These are phyloP conservation scores for Chaetomiaceae sp. DNA, from an alignment of 2,329 filamentous ascomycete genomes.

Conservation along the genomic window DNA sequence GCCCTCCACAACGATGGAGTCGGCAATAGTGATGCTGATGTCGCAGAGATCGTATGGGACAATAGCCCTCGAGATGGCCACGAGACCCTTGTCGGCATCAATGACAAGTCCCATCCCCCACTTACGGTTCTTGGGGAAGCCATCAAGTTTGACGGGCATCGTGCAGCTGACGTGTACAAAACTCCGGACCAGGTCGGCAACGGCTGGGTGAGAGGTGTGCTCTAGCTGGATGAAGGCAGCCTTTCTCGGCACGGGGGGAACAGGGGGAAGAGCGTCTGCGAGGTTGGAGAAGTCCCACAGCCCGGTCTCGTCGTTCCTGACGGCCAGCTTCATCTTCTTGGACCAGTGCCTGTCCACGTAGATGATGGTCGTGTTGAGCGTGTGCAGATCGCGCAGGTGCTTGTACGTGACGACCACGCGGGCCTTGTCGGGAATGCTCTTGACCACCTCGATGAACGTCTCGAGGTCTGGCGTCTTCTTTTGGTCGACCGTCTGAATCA, in stretches of 20 bases:
- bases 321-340: constrained; percentile 86
- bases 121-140: constrained; percentile 92
- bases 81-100: constrained; percentile 91
- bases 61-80: constrained; percentile 88
- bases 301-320: constrained; percentile 83
- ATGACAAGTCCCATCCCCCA: constrained; percentile 97
- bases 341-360: constrained; percentile 95
- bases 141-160: constrained; percentile 94
- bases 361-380: constrained; percentile 86
- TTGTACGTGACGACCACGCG: constrained; percentile 93
- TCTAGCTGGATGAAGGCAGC: constrained; percentile 91
- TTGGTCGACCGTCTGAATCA: constrained; percentile 88
- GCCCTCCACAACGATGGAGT: constrained; percentile 89
- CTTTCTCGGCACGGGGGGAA: constrained; percentile 66
- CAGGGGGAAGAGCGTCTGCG: constrained; percentile 71
- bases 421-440: constrained; percentile 73
- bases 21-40: constrained; percentile 91
- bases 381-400: constrained; percentile 91
- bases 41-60: constrained; percentile 97
- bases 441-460: constrained; percentile 87
- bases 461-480: constrained; percentile 84
- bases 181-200: constrained; percentile 89
- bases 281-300: constrained; percentile 93
- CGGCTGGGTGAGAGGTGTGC: constrained; percentile 79
- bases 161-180: constrained; percentile 91